A percentile compares a stretch with the other conserved stretches of the same genome.
These are phyloP conservation scores for Gastrodia elata DNA, from an alignment of 106 monocot genomes.

Conservation along the genomic window DNA sequence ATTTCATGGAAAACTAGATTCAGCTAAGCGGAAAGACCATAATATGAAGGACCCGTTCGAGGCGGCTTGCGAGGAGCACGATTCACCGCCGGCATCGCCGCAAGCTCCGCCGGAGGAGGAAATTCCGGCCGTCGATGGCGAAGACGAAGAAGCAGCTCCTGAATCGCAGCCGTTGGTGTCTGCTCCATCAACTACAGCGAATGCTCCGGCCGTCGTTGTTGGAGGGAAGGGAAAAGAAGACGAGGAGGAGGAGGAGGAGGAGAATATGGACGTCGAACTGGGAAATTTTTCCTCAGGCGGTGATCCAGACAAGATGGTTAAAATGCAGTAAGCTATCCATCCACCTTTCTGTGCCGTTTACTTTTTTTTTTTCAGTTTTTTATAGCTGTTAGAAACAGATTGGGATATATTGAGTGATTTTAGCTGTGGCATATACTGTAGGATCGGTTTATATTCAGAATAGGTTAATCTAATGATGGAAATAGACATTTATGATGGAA, in stretches of 20 bases:
- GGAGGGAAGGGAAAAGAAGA: constrained; percentile 45
- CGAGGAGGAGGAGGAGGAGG: constrained; percentile 86
- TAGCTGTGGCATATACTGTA: too few species aligned
- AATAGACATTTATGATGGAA: too few species aligned
- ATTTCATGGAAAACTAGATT: too few species aligned
- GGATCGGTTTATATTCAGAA: too few species aligned
- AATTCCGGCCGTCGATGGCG: constrained; percentile 12
- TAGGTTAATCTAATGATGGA: too few species aligned
- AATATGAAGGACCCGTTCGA: constrained; percentile 93
- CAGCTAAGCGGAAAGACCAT: too few species aligned
- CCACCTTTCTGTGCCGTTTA: neutral
- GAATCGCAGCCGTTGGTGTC: constrained; percentile 8
- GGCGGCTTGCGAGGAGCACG: constrained; percentile 67
- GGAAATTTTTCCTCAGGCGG: constrained; percentile 44
- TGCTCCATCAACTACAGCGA: constrained; percentile 3
- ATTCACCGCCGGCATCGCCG: constrained; percentile 82
- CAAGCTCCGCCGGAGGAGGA: constrained; percentile 36
- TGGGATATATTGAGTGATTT: too few species aligned
- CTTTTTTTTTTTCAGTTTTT: neutral
- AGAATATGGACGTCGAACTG: constrained; percentile 78
- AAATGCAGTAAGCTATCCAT: constrained; percentile 63
- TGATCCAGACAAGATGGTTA: constrained; percentile 77
- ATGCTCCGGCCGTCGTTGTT: constrained; percentile 6
- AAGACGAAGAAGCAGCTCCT: constrained; percentile 31
- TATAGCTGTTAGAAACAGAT: too few species aligned